Evolutionary conservation across 1,284 basidiomycete genomes (phyloP), one percentile per base, ranked within the genome.

Genomic region (Boletus semigastroideus): DNA sequence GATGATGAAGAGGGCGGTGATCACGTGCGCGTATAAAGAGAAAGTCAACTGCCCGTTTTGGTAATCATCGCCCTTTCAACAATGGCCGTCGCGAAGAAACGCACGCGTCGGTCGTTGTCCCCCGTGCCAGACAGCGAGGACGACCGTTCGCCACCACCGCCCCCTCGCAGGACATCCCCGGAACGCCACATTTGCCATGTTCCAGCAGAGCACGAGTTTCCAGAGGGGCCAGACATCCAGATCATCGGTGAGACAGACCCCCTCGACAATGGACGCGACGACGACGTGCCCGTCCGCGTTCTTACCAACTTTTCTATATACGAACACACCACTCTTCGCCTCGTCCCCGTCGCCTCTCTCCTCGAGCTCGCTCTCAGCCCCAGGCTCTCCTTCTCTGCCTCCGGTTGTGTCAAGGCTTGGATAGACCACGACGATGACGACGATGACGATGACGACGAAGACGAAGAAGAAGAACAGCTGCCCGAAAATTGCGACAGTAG

Each of bases 231-330:
- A 13, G 51, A 66, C 39, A 43, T 71, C 9, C 65, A 71, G 51
- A 55, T 72, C 44, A 72, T 72, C 19, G 63, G 67, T 34, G 69
- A 72, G 55, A 58, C 66, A 3, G 57, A 60, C 34, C 50, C 53
- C n/a, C 41, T 52, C n/a, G 70, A 71, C 40, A 55, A 55, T 10
- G 62, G 63, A 33, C 60, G 67, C 5, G 67, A 67, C 31, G 61
- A 66, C 33, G 67, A 67, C 12, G 61, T 83, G n/a, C 82, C 82
- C 16, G 69, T 86, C 33, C 76, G 83, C 4, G 52, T 75, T 4
- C 67, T 87, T 16, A 67, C 71, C 0, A 66, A 79, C 49, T 86
- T 84, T 56, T 61, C 67, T 0, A 67, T 86, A 42, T 84, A 80
- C 48, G 63, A 79, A 11, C 39, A 56, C 19, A 52, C 59, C 1